These are phyloP conservation scores for Linnemannia exigua DNA, from an alignment of 192 early-diverging fungal genomes.

Conservation along the genomic window DNA sequence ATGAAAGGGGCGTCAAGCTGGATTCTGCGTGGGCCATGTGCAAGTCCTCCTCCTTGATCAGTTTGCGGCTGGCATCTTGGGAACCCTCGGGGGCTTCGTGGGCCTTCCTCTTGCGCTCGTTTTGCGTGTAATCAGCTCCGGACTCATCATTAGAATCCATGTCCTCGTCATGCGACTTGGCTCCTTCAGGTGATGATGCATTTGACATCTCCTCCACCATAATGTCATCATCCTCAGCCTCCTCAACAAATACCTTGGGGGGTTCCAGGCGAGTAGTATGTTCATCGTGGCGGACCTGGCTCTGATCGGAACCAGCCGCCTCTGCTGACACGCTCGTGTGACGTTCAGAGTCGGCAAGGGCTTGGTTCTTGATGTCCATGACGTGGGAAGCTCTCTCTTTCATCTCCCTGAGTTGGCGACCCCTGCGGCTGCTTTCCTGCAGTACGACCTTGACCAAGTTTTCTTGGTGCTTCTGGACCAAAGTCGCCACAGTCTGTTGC, in stretches of 20 bases:
- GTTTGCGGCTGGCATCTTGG: constrained; percentile 5
- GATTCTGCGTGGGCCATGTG: no score
- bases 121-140: not conserved
- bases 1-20: not conserved
- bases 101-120: constrained; percentile 37
- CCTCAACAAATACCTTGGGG: constrained; percentile 17
- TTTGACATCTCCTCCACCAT: constrained; percentile 53
- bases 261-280: not conserved
- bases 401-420: constrained; percentile 21
- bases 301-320: not conserved
- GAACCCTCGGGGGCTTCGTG: not conserved
- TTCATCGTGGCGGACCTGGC: not conserved
- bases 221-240: constrained; percentile 52
- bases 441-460: constrained; percentile 28
- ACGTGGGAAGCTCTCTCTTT: constrained; percentile 11
- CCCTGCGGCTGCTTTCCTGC: constrained; percentile 23
- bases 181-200: constrained; percentile 47
- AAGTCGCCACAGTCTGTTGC: constrained; percentile 9
- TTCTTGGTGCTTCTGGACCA: constrained; percentile 31
- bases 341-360: not conserved
- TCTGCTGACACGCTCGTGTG: not conserved
- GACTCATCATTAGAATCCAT: constrained; percentile 31
- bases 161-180: constrained; percentile 19
- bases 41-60: constrained; percentile 5
- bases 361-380: constrained; percentile 34